Evolutionary conservation across 2,329 filamentous ascomycete species (phyloP), one percentile per base, ranked within the genome.

Genomic region (Gnomoniopsis smithogilvyi): DNA sequence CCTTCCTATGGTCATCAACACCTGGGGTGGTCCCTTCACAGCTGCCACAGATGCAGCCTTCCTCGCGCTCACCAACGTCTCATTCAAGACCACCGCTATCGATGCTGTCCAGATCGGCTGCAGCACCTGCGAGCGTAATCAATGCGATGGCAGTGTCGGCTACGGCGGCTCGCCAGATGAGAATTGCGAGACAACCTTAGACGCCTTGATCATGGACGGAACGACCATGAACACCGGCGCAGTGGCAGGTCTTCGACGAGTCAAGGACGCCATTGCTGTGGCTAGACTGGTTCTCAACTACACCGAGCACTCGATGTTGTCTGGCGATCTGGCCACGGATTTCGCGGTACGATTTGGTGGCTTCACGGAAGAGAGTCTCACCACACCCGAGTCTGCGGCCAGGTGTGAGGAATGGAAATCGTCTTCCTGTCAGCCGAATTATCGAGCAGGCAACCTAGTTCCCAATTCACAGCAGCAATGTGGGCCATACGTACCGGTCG

Each of bases 161-260:
- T 82, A 72, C 64, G 81, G 81, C 56, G 81, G 81, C 8, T 82
- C 80, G 2, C 80, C 81, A 0, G 80, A 82, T 62, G 81, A 84
- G 66, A 67, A 70, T 34, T 84, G 81, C 70, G 81, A 84, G 70
- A 84, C 81, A 3, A 83, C 81, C 0, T 78, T 84, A 15, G 81
- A 84, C 68, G 81, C 81, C n/a, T 75, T 84, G 73, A 76, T 84
- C 67, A 83, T 84, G 76, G 81, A 84, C 66, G 81, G 81, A 30
- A 69, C 68, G 0, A 79, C 73, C n/a, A 74, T 84, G 71, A 80
- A 82, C 17, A 74, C 76, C 0, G 81, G 81, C 46, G 80, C 80
- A 6, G 81, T 84, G 6, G 81, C 80, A 0, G 78, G 73, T 0
- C 69, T 84, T 21, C 75, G 80, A 6, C 74, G 80, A 41, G 68